Conservation (phyloP, 352 stramenopile genomes). For the Phytopythium oedochilum region DNA sequence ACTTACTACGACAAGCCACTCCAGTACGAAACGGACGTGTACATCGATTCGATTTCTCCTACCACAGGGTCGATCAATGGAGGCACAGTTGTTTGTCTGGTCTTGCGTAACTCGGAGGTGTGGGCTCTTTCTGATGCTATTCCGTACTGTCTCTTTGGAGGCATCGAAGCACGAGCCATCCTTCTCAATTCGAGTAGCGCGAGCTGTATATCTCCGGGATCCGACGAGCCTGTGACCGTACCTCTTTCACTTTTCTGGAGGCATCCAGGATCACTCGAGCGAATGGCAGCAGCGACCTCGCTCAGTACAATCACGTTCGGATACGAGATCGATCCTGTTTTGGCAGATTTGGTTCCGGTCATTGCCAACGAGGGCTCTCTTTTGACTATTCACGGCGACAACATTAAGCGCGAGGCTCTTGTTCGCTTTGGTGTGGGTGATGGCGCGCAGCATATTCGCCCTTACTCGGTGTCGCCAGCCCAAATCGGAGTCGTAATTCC, state of each 20-base stretch:
- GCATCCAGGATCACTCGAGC: slow-evolving; percentile 10
- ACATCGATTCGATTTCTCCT: slow-evolving; percentile 22
- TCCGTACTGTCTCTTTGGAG: slow-evolving; percentile 36
- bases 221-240: slow-evolving; percentile 2
- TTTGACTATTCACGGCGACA: slow-evolving; percentile 18
- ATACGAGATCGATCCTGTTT: slow-evolving; percentile 14
- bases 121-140: slow-evolving; percentile 3
- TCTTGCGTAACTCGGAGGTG: slow-evolving; percentile 5
- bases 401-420: slow-evolving; percentile 16
- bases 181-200: slow-evolving; percentile 8
- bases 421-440: slow-evolving; percentile 18
- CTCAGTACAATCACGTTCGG: slow-evolving; percentile 14
- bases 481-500: slow-evolving; percentile 15
- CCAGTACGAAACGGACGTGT: slow-evolving; percentile 10
- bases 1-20: slow-evolving; percentile 10
- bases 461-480: slow-evolving; percentile 15
- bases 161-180: slow-evolving; percentile 14
- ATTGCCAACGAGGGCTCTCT: slow-evolving; percentile 17
- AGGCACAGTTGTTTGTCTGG: slow-evolving; percentile 22
- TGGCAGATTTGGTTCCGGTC: slow-evolving; percentile 12
- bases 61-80: slow-evolving; percentile 21
- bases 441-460: slow-evolving; percentile 5
- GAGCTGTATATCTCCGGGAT: slow-evolving; percentile 15
- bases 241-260: slow-evolving; percentile 26
- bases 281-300: slow-evolving; percentile 6